Percentiles rank a stretch among this genome's conserved stretches.
phyloP scores from a whole-genome alignment of 345 rosid species.

The Ailanthus altissimus region DNA sequence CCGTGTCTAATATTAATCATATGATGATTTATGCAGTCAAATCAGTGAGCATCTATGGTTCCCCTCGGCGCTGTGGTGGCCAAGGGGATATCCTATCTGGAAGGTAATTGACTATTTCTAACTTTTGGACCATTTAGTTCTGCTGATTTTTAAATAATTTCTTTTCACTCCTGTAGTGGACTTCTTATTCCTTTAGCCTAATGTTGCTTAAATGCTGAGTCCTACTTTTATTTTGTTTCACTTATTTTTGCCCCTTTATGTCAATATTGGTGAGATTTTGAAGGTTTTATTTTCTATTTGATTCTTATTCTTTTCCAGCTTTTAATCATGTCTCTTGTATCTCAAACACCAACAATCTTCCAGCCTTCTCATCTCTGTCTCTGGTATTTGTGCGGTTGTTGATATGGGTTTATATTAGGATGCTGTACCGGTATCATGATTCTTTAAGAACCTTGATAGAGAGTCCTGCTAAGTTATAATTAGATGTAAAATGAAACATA shows the following conservation, averaged over 20 bases:
- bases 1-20: constrained; percentile 9
- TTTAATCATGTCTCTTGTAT: neutral
- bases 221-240: neutral
- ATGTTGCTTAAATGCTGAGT: neutral
- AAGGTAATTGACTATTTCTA: constrained; percentile 46
- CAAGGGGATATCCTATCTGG: constrained; percentile 98
- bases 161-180: neutral
- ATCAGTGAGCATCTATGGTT: constrained; percentile 75
- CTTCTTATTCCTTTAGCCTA: neutral
- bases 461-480: neutral
- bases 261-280: neutral
- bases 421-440: neutral
- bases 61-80: constrained; percentile 94
- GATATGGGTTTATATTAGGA: neutral
- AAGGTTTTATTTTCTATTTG: neutral
- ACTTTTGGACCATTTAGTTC: neutral
- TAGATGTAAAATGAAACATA: neutral
- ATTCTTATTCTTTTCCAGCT: neutral
- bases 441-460: neutral
- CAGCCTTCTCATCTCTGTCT: neutral
- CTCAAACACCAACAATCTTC: neutral
- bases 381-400: neutral
- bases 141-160: neutral
- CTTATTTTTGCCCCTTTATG: neutral
- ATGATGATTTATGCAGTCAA: constrained; percentile 51